phyloP scores from a whole-genome alignment of 2,329 filamentous ascomycete genomes.

The Claviceps purpurea region DNA sequence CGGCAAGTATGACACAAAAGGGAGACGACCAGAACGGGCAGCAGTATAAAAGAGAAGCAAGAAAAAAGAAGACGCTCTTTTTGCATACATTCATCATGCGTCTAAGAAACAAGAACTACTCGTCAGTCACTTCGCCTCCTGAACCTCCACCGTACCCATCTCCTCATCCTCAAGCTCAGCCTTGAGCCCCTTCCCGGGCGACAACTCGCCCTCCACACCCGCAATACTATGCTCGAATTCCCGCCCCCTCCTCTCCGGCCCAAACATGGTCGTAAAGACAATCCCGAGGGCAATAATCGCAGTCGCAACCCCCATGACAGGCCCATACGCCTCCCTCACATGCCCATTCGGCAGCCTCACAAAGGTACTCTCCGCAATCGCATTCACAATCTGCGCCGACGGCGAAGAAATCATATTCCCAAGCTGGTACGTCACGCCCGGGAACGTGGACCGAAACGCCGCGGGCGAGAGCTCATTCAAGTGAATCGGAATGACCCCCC shows the following conservation, averaged over 20 bases:
- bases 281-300: slow-evolving; percentile 65
- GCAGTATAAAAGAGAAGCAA: neutral
- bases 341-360: slow-evolving; percentile 42
- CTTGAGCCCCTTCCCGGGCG: slow-evolving; percentile 16
- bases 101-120: no score
- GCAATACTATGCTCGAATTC: slow-evolving; percentile 48
- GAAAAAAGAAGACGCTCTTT: neutral
- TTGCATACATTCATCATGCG: neutral
- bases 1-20: no score
- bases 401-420: slow-evolving; percentile 64
- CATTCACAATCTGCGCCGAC: slow-evolving; percentile 65
- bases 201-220: slow-evolving; percentile 16
- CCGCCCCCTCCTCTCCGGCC: slow-evolving; percentile 61
- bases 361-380: slow-evolving; percentile 49
- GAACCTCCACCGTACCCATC: slow-evolving; percentile 13
- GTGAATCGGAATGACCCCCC: slow-evolving; percentile 59
- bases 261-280: slow-evolving; percentile 51
- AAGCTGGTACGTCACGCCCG: slow-evolving; percentile 59
- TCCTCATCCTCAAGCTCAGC: slow-evolving; percentile 17
- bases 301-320: slow-evolving; percentile 62
- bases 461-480: slow-evolving; percentile 60
- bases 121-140: slow-evolving; percentile 2
- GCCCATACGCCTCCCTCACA: slow-evolving; percentile 55
- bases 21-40: neutral
- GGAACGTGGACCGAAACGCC: slow-evolving; percentile 57